phyloP scores from a whole-genome alignment of 306 rosid genomes.

The Arachis hypogaea region DNA sequence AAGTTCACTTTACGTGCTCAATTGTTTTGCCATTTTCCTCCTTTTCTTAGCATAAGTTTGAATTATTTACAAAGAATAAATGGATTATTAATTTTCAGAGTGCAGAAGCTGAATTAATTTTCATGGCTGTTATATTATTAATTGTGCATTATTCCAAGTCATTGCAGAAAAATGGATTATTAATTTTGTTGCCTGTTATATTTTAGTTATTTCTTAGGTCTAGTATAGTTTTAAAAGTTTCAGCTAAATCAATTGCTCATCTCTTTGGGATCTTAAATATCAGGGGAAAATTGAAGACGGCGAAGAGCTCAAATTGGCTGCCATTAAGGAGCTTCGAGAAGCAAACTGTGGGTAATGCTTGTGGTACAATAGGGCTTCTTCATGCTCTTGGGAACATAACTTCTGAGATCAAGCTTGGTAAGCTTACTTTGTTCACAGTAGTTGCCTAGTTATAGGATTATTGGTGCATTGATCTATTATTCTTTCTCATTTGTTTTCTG shows the following conservation, averaged over 20 bases:
- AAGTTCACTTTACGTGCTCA: constrained; percentile 3
- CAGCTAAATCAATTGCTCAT: no score
- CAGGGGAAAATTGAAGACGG: constrained; percentile 97
- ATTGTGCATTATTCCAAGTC: no score
- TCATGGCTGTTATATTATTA: no score
- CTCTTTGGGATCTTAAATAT: constrained; percentile 31
- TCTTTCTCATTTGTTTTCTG: constrained; percentile 21
- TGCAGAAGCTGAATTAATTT: no score
- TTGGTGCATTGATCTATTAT: background rate
- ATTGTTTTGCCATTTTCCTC: background rate
- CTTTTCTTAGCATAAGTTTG: background rate
- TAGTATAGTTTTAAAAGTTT: no score
- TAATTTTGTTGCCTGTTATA: no score
- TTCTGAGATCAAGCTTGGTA: constrained; percentile 77
- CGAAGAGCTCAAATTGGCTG: constrained; percentile 89
- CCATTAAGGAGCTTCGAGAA: constrained; percentile 84
- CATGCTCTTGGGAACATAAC: constrained; percentile 91
- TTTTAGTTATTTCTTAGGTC: no score
- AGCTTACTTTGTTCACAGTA: constrained; percentile 27
- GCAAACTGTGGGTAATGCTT: constrained; percentile 95
- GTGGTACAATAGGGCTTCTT: constrained; percentile 96
- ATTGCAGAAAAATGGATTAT: no score
- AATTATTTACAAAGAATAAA: background rate
- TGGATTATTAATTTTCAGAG: no score
- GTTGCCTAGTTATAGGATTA: background rate